phyloP scores from a whole-genome alignment of 2,329 filamentous ascomycete species.

The Botrytis medusae region DNA sequence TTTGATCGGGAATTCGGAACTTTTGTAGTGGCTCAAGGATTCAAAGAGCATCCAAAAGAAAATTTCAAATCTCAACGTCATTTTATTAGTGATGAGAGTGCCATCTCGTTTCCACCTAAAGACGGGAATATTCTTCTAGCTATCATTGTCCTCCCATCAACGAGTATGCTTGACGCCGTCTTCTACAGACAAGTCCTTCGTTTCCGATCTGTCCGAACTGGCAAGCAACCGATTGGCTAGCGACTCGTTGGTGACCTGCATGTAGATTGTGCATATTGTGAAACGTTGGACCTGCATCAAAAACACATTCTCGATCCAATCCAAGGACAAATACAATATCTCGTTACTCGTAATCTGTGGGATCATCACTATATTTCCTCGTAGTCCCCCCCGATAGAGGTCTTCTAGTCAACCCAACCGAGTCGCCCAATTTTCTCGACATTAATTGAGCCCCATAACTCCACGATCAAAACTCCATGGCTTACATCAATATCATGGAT shows the following conservation, averaged over 20 bases:
- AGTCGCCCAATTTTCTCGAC: not conserved
- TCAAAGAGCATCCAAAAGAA: not conserved
- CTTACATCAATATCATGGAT: slow-evolving; percentile 3
- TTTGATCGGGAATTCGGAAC: not conserved
- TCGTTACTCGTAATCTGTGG: not conserved
- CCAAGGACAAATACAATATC: not conserved
- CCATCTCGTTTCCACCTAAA: not conserved
- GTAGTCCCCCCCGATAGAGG: not conserved
- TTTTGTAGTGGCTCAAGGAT: not conserved
- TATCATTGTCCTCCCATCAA: not conserved
- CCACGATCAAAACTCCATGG: not conserved
- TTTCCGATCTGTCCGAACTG: not conserved
- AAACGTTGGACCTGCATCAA: not conserved
- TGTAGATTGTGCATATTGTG: not conserved
- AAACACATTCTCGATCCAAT: not conserved
- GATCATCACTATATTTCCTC: not conserved
- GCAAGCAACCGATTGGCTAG: slow-evolving; percentile 5
- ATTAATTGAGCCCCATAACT: not conserved
- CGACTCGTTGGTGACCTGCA: not conserved
- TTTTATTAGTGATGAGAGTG: not conserved
- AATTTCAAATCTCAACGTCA: not conserved
- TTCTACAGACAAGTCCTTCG: not conserved
- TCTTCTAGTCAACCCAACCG: not conserved
- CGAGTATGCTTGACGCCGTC: not conserved
- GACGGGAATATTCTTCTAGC: not conserved